phyloP scores from a whole-genome alignment of 805 yeast species.

The Clavispora fructus region DNA sequence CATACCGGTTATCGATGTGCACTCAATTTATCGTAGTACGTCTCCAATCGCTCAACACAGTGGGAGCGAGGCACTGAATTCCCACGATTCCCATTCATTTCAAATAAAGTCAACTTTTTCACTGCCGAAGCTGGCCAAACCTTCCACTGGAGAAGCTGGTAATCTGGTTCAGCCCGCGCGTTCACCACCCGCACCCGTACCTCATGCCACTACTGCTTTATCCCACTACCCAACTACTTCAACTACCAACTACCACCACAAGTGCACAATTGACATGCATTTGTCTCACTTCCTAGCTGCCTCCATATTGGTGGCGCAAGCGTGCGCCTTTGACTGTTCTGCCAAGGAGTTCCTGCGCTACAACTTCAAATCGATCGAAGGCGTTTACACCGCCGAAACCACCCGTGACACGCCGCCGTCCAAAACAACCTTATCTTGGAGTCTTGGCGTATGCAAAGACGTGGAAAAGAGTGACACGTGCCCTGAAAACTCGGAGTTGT shows the following conservation, averaged over 20 bases:
- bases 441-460: conserved; percentile 61
- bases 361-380: conserved; percentile 45
- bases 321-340: conserved; percentile 29
- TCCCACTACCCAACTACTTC: not conserved
- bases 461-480: conserved; percentile 43
- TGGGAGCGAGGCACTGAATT: too few species aligned
- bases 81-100: too few species aligned
- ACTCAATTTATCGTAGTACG: too few species aligned
- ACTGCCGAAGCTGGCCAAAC: too few species aligned
- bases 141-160: too few species aligned
- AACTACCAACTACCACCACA: not conserved
- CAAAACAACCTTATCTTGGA: conserved; percentile 57
- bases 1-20: too few species aligned
- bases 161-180: too few species aligned
- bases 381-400: conserved; percentile 38
- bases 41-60: too few species aligned
- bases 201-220: too few species aligned
- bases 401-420: conserved; percentile 76
- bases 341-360: conserved; percentile 31
- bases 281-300: not conserved
- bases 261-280: not conserved
- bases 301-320: conserved; percentile 6
- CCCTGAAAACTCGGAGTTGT: conserved; percentile 66
- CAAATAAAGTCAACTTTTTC: too few species aligned
- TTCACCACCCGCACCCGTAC: too few species aligned